phyloP scores from a whole-genome alignment of 129 eudicot genomes.

The Flaveria linearis region DNA sequence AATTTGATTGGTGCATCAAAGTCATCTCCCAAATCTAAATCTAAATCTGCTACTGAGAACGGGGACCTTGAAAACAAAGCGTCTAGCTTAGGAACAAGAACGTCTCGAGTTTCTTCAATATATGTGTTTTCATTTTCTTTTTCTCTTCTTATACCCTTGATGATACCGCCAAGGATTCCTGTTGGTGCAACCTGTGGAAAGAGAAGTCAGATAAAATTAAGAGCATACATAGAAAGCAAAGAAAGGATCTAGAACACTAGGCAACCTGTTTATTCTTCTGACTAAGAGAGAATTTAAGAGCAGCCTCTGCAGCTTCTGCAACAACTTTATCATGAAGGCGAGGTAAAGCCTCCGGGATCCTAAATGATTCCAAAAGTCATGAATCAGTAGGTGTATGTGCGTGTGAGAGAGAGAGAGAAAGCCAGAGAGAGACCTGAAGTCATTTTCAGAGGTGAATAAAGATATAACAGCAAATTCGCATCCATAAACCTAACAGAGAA shows the following conservation, averaged over 20 bases:
- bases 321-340: constrained; percentile 78
- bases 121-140: constrained; percentile 45
- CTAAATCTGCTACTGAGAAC: constrained; percentile 52
- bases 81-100: constrained; percentile 59
- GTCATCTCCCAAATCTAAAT: constrained; percentile 42
- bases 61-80: constrained; percentile 76
- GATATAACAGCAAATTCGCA: constrained; percentile 81
- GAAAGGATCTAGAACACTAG: constrained; percentile 18
- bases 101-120: constrained; percentile 49
- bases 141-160: constrained; percentile 67
- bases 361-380: constrained; percentile 32
- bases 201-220: constrained; percentile 17
- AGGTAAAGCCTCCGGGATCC: constrained; percentile 80
- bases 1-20: constrained; percentile 47
- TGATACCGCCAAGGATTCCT: constrained; percentile 64
- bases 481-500: constrained; percentile 63
- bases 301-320: constrained; percentile 72
- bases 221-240: constrained; percentile 17
- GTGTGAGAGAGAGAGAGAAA: constrained; percentile 35
- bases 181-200: constrained; percentile 47
- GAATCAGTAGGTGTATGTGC: constrained; percentile 3
- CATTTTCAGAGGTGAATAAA: constrained; percentile 81
- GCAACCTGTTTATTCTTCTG: constrained; percentile 68
- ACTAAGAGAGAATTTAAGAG: constrained; percentile 44
- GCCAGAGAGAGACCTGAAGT: constrained; percentile 76